phyloP scores from a whole-genome alignment of 345 rosid genomes.

The Conringia planisiliqua region DNA sequence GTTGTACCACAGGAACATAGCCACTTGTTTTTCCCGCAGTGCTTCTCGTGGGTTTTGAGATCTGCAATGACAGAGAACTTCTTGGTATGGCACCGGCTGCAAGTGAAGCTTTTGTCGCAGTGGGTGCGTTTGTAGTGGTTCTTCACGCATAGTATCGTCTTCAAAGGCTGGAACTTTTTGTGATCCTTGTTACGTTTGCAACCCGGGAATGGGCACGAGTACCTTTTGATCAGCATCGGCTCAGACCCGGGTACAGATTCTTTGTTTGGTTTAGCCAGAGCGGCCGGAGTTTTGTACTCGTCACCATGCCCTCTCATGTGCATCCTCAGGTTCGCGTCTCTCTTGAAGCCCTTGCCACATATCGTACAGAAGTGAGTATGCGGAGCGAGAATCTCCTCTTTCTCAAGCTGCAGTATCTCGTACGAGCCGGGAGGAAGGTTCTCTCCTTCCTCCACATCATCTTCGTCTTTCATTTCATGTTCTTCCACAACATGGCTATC shows the following conservation, averaged over 20 bases:
- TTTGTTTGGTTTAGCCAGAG: slow-evolving; percentile 85
- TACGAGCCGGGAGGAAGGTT: slow-evolving; percentile 90
- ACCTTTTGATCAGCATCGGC: slow-evolving; percentile 71
- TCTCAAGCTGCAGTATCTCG: slow-evolving; percentile 88
- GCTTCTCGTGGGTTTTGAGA: slow-evolving; percentile 98
- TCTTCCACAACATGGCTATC: slow-evolving; percentile 54
- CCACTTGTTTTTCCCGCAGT: slow-evolving; percentile 96
- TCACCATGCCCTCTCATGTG: slow-evolving; percentile 99
- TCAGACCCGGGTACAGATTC: slow-evolving; percentile 54
- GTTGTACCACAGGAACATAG: slow-evolving; percentile 98
- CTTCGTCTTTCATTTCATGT: slow-evolving; percentile 84
- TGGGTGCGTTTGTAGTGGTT: slow-evolving; percentile 97
- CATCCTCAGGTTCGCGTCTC: slow-evolving; percentile 96
- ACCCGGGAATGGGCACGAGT: slow-evolving; percentile 89
- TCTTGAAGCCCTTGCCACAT: slow-evolving; percentile 97
- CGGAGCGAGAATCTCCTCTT: slow-evolving; percentile 97
- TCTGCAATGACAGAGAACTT: slow-evolving; percentile 93
- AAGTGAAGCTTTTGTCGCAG: slow-evolving; percentile 87
- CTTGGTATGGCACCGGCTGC: slow-evolving; percentile 93
- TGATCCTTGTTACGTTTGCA: slow-evolving; percentile 98
- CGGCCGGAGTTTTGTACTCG: slow-evolving; percentile 91
- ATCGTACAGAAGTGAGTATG: slow-evolving; percentile 94
- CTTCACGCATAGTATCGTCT: slow-evolving; percentile 86
- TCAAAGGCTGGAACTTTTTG: slow-evolving; percentile 93
- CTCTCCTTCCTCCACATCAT: slow-evolving; percentile 91